Percentiles rank a stretch among this genome's conserved stretches.
phyloP scores from a whole-genome alignment of 2,329 filamentous ascomycete species.

The Fusarium proliferatum region DNA sequence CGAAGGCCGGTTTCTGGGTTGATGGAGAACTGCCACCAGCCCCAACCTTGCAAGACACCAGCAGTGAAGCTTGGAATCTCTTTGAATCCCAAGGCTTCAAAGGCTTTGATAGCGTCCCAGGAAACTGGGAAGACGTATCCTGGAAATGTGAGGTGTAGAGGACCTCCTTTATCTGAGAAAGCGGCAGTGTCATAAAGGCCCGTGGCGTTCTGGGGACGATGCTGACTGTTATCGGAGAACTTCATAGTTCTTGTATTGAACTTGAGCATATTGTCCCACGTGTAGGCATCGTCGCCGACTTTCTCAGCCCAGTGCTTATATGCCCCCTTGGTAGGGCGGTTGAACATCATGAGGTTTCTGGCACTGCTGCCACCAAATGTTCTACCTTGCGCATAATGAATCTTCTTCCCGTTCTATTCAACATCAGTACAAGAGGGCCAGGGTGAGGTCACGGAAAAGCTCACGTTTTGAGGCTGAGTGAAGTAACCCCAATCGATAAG shows the following conservation, averaged over 20 bases:
- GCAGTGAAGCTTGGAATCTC: constrained; percentile 10
- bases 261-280: neutral
- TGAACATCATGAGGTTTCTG: constrained; percentile 3
- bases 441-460: fast-evolving
- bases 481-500: constrained; percentile 1
- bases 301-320: neutral
- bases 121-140: neutral
- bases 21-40: constrained; percentile 18
- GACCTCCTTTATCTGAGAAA: neutral
- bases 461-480: neutral
- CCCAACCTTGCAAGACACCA: constrained; percentile 9
- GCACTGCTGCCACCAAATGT: neutral
- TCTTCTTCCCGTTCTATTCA: neutral
- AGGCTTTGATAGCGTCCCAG: neutral
- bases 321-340: neutral
- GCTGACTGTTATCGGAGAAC: neutral
- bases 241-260: neutral
- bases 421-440: neutral
- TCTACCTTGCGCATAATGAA: neutral
- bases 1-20: constrained; percentile 11
- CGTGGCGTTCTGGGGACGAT: neutral
- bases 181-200: neutral
- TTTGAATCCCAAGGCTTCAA: constrained; percentile 6
- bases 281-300: neutral
- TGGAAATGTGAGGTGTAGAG: neutral